Conservation (phyloP, 208 protist species). For the Trypanosoma theileri region DNA sequence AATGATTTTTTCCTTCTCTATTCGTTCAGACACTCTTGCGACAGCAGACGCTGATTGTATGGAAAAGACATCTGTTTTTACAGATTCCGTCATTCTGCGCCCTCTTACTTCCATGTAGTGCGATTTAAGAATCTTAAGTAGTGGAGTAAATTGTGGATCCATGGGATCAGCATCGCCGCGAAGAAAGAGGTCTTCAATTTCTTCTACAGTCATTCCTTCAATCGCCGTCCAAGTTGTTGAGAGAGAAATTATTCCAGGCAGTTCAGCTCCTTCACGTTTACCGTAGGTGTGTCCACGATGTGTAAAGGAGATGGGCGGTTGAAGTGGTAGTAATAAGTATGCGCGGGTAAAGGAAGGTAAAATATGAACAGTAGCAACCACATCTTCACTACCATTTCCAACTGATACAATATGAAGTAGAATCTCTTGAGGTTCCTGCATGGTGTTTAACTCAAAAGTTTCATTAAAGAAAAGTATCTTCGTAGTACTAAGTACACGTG, state of each 20-base stretch:
- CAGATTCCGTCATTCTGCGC: neutral
- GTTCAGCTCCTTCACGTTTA: conserved; percentile 8
- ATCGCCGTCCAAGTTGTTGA: conserved; percentile 75
- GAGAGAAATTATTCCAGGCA: conserved; percentile 53
- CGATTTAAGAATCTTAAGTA: conserved; percentile 47
- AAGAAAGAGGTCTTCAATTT: conserved; percentile 72
- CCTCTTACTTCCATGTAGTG: conserved; percentile 55
- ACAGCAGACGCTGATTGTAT: conserved; percentile 5
- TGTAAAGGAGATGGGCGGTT: conserved; percentile 61
- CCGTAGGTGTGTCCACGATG: conserved; percentile 28
- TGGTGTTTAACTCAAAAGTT: conserved; percentile 73
- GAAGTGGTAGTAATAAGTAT: conserved; percentile 60
- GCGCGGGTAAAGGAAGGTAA: conserved; percentile 46
- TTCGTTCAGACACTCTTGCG: neutral
- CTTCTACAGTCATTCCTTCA: conserved; percentile 48
- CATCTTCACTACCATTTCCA: conserved; percentile 24
- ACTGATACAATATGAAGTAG: conserved; percentile 77
- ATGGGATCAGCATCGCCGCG: conserved; percentile 56
- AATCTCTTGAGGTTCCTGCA: conserved; percentile 70
- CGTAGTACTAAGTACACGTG: conserved; percentile 49
- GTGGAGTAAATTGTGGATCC: conserved; percentile 61
- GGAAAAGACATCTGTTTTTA: neutral
- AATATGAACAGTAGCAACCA: conserved; percentile 62
- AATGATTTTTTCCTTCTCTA: neutral
- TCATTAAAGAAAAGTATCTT: conserved; percentile 76